Evolutionary conservation across 225 moss, liverwort and hornwort species (phyloP).

Genomic region (Marchantia paleacea): DNA sequence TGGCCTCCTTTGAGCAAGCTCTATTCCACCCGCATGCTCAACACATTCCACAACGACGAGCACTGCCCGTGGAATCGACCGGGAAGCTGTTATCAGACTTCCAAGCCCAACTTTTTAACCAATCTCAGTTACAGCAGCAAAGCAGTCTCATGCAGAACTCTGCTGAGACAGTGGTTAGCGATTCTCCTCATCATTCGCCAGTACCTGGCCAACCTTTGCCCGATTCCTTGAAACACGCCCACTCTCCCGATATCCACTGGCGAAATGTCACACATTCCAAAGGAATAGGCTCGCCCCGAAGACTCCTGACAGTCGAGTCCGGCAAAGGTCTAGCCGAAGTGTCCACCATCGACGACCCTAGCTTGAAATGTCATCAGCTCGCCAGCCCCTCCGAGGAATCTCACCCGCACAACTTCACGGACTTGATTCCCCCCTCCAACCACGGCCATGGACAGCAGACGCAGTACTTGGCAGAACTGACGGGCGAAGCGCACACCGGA

Average conservation of each 20-base stretch:
- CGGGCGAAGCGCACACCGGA: slow-evolving; percentile 9
- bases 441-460: slow-evolving; percentile 14
- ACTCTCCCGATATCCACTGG: slow-evolving; percentile 23
- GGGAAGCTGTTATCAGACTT: slow-evolving; percentile 22
- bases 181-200: slow-evolving; percentile 16
- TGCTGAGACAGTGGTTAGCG: slow-evolving; percentile 6
- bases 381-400: slow-evolving; percentile 8
- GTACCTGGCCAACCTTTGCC: not conserved
- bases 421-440: slow-evolving; percentile 12
- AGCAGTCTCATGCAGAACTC: slow-evolving; percentile 8
- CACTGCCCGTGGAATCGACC: slow-evolving; percentile 13
- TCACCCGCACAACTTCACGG: slow-evolving; percentile 11
- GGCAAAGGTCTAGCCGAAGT: slow-evolving; percentile 6
- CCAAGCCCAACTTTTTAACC: slow-evolving; percentile 27
- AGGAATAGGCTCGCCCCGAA: not conserved
- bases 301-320: slow-evolving; percentile 1
- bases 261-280: not conserved
- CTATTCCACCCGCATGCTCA: slow-evolving; percentile 19
- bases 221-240: not conserved
- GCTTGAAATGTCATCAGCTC: slow-evolving; percentile 20
- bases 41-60: slow-evolving; percentile 1
- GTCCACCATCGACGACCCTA: slow-evolving; percentile 6
- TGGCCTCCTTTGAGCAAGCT: slow-evolving; percentile 30
- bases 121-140: slow-evolving; percentile 13
- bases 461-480: slow-evolving; percentile 6